Evolutionary conservation across 2,329 filamentous ascomycete genomes (phyloP).

Genomic region (Colletotrichum limetticola): DNA sequence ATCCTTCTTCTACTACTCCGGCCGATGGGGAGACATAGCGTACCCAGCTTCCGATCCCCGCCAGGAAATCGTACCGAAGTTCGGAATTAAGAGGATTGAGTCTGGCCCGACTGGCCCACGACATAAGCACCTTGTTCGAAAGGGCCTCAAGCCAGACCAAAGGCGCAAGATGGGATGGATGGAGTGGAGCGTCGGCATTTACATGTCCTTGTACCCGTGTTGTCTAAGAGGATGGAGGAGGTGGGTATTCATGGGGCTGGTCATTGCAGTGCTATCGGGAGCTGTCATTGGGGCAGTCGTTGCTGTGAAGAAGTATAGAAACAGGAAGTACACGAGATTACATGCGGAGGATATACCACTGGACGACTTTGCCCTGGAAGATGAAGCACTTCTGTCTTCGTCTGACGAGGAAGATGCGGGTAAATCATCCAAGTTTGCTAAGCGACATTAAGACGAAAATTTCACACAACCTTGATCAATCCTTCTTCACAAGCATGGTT

Average conservation of each 20-base stretch:
- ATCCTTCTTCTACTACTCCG: conserved; percentile 47
- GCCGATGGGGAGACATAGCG: conserved; percentile 46
- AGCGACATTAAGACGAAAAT: neutral
- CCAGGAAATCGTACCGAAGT: conserved; percentile 43
- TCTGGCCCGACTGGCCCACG: conserved; percentile 46
- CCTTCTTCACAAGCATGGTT: too few relatives aligned
- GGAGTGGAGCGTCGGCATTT: conserved; percentile 41
- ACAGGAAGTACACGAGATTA: conserved; percentile 37
- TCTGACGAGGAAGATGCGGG: conserved; percentile 18
- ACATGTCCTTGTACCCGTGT: conserved; percentile 47
- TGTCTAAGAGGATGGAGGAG: conserved; percentile 46
- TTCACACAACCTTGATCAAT: too few relatives aligned
- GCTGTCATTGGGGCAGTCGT: conserved; percentile 15
- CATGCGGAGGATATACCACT: conserved; percentile 39
- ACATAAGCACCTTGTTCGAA: conserved; percentile 46
- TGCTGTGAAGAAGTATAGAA: conserved; percentile 22
- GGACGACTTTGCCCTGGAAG: conserved; percentile 48
- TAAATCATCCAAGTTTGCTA: neutral
- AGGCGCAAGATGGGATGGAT: conserved; percentile 39
- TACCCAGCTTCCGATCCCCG: conserved; percentile 45
- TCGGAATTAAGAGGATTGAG: conserved; percentile 46
- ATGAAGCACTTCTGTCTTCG: conserved; percentile 12
- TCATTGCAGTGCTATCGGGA: conserved; percentile 28
- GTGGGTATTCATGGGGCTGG: conserved; percentile 40
- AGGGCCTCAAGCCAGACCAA: conserved; percentile 44